Percentiles rank a stretch among this genome's conserved stretches.
These are phyloP conservation scores for Geotrichum bryndzae DNA, from an alignment of 1,139 yeast species.

Conservation along the genomic window DNA sequence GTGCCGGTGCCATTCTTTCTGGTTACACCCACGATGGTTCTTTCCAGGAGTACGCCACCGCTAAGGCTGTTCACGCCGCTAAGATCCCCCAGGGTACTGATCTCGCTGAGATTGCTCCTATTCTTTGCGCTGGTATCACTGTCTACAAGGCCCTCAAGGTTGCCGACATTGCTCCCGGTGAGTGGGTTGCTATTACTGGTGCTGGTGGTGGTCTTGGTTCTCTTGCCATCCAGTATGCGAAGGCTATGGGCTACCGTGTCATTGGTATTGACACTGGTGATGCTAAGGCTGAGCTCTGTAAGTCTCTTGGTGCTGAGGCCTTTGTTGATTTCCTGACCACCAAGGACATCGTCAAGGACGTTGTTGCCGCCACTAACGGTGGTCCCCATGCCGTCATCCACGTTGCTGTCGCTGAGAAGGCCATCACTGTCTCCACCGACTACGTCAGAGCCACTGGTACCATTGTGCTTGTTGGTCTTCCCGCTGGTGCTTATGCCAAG, in stretches of 20 bases:
- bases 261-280: conserved; percentile 71
- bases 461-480: conserved; percentile 75
- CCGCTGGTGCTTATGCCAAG: conserved; percentile 60
- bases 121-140: conserved; percentile 76
- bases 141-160: conserved; percentile 78
- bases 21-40: conserved; percentile 82
- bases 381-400: conserved; percentile 75
- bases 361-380: conserved; percentile 57
- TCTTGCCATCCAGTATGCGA: conserved; percentile 73
- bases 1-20: conserved; percentile 60
- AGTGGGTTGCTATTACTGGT: conserved; percentile 77
- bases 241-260: conserved; percentile 75
- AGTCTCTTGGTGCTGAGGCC: conserved; percentile 61
- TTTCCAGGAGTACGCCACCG: conserved; percentile 79
- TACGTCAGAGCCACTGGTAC: conserved; percentile 72
- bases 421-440: conserved; percentile 61
- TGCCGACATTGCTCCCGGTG: conserved; percentile 59
- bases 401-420: conserved; percentile 71
- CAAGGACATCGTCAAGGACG: conserved; percentile 48
- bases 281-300: conserved; percentile 52
- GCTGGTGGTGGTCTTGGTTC: conserved; percentile 86
- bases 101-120: conserved; percentile 70
- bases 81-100: conserved; percentile 64
- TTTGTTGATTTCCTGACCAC: conserved; percentile 53
- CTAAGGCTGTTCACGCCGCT: conserved; percentile 84